phyloP scores from a whole-genome alignment of 495 filamentous ascomycete genomes.

The Penicillium cataractarum region DNA sequence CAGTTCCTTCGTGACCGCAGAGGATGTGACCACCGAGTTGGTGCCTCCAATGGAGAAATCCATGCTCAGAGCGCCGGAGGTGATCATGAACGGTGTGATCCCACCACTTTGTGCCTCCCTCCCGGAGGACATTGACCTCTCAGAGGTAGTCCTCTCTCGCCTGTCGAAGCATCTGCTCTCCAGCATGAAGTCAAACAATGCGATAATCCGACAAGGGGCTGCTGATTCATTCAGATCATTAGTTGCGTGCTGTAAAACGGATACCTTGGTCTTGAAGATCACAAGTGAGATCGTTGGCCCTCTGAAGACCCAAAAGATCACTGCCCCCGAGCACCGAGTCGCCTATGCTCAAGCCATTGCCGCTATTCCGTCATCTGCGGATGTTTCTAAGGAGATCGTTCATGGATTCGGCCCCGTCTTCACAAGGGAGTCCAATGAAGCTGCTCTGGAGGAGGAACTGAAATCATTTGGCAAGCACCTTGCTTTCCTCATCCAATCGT shows the following conservation, averaged over 20 bases:
- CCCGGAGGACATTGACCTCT: constrained; percentile 72
- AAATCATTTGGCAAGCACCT: constrained; percentile 67
- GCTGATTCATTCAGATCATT: constrained; percentile 71
- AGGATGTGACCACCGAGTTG: constrained; percentile 75
- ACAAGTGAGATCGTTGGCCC: constrained; percentile 76
- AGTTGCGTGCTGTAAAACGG: constrained; percentile 58
- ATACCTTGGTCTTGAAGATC: constrained; percentile 61
- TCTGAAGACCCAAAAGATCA: constrained; percentile 77
- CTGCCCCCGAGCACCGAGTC: constrained; percentile 78
- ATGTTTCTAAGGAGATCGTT: constrained; percentile 66
- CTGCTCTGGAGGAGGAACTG: constrained; percentile 74
- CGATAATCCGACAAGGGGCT: constrained; percentile 72
- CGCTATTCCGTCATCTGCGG: constrained; percentile 57
- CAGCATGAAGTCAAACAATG: constrained; percentile 87
- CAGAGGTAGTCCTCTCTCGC: constrained; percentile 65
- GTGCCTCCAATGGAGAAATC: constrained; percentile 85
- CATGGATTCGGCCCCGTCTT: constrained; percentile 64
- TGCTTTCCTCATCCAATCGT: constrained; percentile 58
- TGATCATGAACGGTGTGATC: constrained; percentile 78
- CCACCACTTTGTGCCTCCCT: constrained; percentile 69
- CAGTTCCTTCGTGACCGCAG: constrained; percentile 66
- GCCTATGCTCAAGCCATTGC: constrained; percentile 78
- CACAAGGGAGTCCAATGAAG: constrained; percentile 84
- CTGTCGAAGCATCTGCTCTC: constrained; percentile 83
- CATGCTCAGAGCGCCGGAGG: constrained; percentile 85